Percentiles rank a stretch among this genome's conserved stretches.
These are phyloP conservation scores for Grifola frondosa DNA, from an alignment of 1,284 basidiomycete genomes.

Conservation along the genomic window DNA sequence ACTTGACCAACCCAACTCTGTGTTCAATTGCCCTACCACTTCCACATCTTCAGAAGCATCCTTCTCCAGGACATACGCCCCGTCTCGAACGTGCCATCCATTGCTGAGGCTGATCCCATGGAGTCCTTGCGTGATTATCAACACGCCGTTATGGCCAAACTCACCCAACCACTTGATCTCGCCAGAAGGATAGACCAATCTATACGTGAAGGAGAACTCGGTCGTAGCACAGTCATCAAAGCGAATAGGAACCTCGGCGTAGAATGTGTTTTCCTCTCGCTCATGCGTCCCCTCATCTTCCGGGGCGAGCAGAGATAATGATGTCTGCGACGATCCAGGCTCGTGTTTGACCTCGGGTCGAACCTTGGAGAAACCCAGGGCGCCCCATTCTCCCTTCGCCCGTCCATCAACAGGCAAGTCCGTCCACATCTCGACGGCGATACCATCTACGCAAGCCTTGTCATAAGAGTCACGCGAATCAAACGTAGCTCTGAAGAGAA, in stretches of 20 bases:
- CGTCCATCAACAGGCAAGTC: slow-evolving; percentile 24
- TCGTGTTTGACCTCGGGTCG: slow-evolving; percentile 4
- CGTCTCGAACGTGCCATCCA: slow-evolving; percentile 18
- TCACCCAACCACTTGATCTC: slow-evolving; percentile 28
- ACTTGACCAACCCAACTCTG: slow-evolving; percentile 21
- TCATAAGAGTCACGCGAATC: slow-evolving; percentile 22
- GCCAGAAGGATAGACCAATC: slow-evolving; percentile 30
- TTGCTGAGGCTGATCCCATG: slow-evolving; percentile 18
- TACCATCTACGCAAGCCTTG: slow-evolving; percentile 21
- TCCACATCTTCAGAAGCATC: slow-evolving; percentile 5
- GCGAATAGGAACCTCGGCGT: slow-evolving; percentile 13
- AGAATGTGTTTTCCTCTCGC: slow-evolving; percentile 9
- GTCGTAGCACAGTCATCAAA: slow-evolving; percentile 12
- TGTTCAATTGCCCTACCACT: slow-evolving; percentile 18
- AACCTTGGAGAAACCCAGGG: slow-evolving; percentile 19
- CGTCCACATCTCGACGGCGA: slow-evolving; percentile 32
- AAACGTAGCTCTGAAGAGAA: slow-evolving; percentile 29
- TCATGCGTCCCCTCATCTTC: slow-evolving; percentile 1
- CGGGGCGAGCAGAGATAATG: slow-evolving; percentile 5
- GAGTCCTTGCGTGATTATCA: slow-evolving; percentile 23
- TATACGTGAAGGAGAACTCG: slow-evolving; percentile 32
- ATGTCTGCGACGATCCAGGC: not conserved
- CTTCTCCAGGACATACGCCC: slow-evolving; percentile 8
- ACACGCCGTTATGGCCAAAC: slow-evolving; percentile 26
- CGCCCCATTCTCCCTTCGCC: slow-evolving; percentile 26